Evolutionary conservation across 2,329 filamentous ascomycete genomes (phyloP).

Genomic region (Fusarium abutilonis): DNA sequence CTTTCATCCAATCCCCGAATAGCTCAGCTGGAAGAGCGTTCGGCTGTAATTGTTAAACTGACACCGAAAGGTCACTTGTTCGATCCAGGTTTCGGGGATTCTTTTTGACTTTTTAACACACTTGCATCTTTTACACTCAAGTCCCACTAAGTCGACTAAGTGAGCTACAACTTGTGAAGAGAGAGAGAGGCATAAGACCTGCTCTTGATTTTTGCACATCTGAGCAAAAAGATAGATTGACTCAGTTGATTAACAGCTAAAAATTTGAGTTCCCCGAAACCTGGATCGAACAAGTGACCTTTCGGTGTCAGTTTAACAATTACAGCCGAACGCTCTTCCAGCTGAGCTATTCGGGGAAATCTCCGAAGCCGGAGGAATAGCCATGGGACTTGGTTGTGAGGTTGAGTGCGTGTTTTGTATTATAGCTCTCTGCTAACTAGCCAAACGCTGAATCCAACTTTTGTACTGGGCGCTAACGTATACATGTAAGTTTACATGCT

Average conservation of each 20-base stretch:
- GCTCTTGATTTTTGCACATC: no score
- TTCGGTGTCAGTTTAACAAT: constrained; percentile 34
- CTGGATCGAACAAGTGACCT: constrained; percentile 45
- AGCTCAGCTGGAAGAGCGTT: constrained; percentile 33
- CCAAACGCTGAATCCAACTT: no score
- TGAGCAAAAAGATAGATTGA: no score
- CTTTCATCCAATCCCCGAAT: background rate
- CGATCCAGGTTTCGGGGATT: constrained; percentile 44
- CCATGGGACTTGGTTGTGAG: constrained; percentile 13
- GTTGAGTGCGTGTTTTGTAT: accelerated
- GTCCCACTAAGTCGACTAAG: no score
- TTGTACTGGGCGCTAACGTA: no score
- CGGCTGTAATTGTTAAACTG: constrained; percentile 36
- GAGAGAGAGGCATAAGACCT: no score
- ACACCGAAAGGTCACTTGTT: constrained; percentile 44
- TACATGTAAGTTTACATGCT: background rate
- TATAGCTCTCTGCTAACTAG: no score
- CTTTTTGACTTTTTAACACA: constrained; percentile 25
- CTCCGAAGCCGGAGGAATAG: constrained; percentile 28
- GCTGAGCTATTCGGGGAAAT: background rate
- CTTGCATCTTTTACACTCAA: no score
- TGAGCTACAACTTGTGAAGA: no score
- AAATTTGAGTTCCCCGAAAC: constrained; percentile 40
- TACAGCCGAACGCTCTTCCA: constrained; percentile 43
- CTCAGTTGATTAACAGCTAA: constrained; percentile 13